Evolutionary conservation across 306 rosid genomes (phyloP).

Genomic region (Potentilla sterilis): DNA sequence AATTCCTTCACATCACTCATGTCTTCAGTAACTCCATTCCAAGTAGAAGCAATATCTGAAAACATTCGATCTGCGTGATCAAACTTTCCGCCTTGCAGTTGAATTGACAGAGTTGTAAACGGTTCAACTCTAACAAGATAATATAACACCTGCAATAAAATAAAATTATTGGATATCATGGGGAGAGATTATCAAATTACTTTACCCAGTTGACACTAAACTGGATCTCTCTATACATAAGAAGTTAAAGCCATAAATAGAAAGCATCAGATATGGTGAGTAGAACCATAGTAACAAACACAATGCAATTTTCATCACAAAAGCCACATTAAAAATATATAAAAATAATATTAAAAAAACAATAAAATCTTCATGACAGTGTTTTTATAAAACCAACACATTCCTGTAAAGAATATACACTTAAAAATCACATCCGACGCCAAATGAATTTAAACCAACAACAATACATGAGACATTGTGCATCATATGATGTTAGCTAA

Average conservation of each 20-base stretch:
- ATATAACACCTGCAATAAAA: constrained; percentile 74
- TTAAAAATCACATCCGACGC: background rate
- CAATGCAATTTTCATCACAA: background rate
- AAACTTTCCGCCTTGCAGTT: constrained; percentile 95
- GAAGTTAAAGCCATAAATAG: background rate
- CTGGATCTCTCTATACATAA: background rate
- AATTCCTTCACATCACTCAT: constrained; percentile 99
- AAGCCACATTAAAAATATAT: background rate
- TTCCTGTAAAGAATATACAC: background rate
- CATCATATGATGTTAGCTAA: background rate
- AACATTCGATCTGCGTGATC: constrained; percentile 99
- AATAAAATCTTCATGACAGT: background rate
- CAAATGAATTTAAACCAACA: background rate
- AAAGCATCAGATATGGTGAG: background rate
- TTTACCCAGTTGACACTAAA: background rate
- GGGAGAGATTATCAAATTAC: background rate
- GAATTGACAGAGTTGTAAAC: constrained; percentile 89
- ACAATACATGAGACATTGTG: background rate
- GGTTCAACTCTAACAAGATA: constrained; percentile 98
- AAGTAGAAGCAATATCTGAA: constrained; percentile 82
- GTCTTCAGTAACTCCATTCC: constrained; percentile 95
- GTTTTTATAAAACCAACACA: background rate
- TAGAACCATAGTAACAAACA: background rate
- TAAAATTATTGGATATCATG: constrained; percentile 9
- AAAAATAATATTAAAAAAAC: background rate